Conservation (phyloP, 2,329 filamentous ascomycete genomes). For the Orbilia ellipsospora region DNA sequence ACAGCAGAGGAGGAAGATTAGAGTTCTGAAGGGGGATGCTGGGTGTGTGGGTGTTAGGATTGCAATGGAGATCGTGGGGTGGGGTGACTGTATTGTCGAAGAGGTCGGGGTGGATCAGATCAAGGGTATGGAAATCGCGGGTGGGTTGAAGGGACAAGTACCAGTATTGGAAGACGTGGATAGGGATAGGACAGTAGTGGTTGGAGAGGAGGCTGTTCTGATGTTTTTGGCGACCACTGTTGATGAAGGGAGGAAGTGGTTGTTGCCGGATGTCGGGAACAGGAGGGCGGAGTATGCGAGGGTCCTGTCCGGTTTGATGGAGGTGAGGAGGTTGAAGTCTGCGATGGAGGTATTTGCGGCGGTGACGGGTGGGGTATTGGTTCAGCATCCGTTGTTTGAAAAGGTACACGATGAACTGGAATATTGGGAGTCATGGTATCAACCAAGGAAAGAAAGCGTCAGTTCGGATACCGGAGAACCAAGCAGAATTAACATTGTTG, state of each 20-base stretch:
- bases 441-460: conserved; percentile 34
- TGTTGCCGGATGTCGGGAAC: conserved; percentile 38
- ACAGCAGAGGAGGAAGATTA: conserved; percentile 62
- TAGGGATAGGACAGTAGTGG: conserved; percentile 57
- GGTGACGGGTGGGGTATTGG: conserved; percentile 29
- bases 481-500: conserved; percentile 46
- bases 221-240: conserved; percentile 57
- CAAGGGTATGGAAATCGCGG: conserved; percentile 34
- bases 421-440: conserved; percentile 49
- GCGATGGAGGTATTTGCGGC: conserved; percentile 40
- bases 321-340: conserved; percentile 36
- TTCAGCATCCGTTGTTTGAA: conserved; percentile 51
- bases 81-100: conserved; percentile 32
- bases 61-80: conserved; percentile 54
- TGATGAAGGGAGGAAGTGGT: conserved; percentile 40
- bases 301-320: conserved; percentile 41
- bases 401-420: conserved; percentile 46
- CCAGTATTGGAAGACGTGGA: conserved; percentile 58
- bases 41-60: conserved; percentile 61
- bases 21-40: conserved; percentile 60
- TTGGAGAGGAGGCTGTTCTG: conserved; percentile 57
- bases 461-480: conserved; percentile 18
- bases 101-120: conserved; percentile 34
- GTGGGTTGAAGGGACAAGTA: conserved; percentile 15
- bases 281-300: conserved; percentile 46